These are phyloP conservation scores for Pleurotus djamor DNA, from an alignment of 768 basidiomycete species.

Conservation along the genomic window DNA sequence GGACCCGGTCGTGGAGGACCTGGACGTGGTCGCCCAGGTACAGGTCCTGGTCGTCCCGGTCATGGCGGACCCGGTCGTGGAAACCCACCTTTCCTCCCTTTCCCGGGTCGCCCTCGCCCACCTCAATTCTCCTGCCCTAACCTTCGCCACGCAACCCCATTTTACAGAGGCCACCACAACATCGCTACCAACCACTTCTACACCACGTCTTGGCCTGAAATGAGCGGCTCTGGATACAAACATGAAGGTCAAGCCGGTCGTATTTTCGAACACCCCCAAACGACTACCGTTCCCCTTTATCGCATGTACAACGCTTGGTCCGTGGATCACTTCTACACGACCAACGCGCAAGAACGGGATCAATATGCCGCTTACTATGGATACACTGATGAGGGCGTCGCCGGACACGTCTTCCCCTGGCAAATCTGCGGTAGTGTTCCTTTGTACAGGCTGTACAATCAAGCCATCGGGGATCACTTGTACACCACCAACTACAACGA, in stretches of 20 bases:
- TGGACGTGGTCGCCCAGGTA: background rate
- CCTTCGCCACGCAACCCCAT: background rate
- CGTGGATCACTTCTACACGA: conserved; percentile 13
- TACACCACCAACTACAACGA: conserved; percentile 3
- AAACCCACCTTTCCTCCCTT: background rate
- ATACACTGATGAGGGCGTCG: conserved; percentile 9
- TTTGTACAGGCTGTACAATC: conserved; percentile 2
- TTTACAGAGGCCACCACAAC: background rate
- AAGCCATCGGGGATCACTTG: background rate
- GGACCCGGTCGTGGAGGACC: background rate
- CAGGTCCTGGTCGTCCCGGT: background rate
- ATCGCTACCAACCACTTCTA: conserved; percentile 4
- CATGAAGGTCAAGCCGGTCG: background rate
- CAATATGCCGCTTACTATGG: background rate
- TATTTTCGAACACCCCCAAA: conserved; percentile 6
- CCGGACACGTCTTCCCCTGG: conserved; percentile 11
- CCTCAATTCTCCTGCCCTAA: background rate
- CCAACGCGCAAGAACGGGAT: conserved; percentile 8
- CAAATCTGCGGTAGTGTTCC: conserved; percentile 4
- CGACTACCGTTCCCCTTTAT: conserved; percentile 11
- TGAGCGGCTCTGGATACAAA: background rate
- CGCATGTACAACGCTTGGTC: conserved; percentile 10
- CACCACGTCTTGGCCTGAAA: background rate
- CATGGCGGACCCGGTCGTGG: background rate
- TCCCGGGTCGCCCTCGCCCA: background rate